A percentile compares a stretch with the other conserved stretches of the same genome.
Conservation (phyloP, 2,329 filamentous ascomycete genomes). For the Cladobotryum protrusum region DNA sequence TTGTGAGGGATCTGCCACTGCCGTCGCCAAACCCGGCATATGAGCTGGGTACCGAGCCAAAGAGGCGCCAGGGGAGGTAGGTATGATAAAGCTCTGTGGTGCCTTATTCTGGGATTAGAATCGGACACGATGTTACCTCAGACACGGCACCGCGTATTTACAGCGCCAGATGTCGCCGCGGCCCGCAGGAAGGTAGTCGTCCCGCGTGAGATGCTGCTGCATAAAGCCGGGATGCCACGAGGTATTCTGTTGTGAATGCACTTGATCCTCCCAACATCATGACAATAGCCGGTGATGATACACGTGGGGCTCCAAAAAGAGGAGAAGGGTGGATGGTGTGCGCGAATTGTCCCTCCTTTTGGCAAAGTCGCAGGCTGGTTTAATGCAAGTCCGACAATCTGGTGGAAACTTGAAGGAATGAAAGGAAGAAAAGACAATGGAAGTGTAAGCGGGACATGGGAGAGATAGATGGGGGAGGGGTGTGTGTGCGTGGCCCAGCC, state of each 20-base stretch:
- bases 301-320: conserved; percentile 11
- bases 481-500: too few relatives aligned
- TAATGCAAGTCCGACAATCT: neutral
- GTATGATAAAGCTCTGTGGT: neutral
- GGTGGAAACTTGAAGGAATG: neutral
- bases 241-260: conserved; percentile 5
- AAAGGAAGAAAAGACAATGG: neutral
- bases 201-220: neutral
- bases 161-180: conserved; percentile 6
- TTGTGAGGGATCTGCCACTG: conserved; percentile 7
- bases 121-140: conserved; percentile 9
- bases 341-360: conserved; percentile 10
- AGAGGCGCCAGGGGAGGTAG: conserved; percentile 4
- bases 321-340: conserved; percentile 1
- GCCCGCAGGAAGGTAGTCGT: conserved; percentile 2
- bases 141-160: conserved; percentile 5
- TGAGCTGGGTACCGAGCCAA: conserved; percentile 8
- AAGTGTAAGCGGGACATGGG: neutral
- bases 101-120: conserved; percentile 3
- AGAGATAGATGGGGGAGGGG: neutral
- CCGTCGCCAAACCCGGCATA: conserved; percentile 9
- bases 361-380: conserved; percentile 2
- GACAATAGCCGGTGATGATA: neutral
- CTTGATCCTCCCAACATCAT: neutral
- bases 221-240: conserved; percentile 12